phyloP scores from a whole-genome alignment of 2,329 filamentous ascomycete genomes.

The Paramyrothecium roridum region DNA sequence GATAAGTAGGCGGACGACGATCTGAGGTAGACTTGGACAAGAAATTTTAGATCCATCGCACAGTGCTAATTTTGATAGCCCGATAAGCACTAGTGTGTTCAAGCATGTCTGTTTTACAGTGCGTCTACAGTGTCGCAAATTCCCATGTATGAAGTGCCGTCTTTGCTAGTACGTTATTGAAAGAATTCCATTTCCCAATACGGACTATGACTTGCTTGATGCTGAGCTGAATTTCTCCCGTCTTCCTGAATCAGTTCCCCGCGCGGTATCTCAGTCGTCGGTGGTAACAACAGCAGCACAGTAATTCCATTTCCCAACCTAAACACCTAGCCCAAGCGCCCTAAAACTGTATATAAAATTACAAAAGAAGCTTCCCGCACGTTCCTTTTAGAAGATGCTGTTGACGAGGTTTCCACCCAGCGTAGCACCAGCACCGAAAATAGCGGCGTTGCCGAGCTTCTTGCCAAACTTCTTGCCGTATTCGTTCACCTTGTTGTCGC shows the following conservation, averaged over 20 bases:
- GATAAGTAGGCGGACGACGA: not conserved
- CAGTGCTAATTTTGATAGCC: not conserved
- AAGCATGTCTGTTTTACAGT: too few species aligned
- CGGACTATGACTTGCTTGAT: too few species aligned
- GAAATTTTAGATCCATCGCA: not conserved
- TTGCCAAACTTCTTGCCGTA: constrained; percentile 94
- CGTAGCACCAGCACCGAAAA: constrained; percentile 90
- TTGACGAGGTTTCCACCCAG: constrained; percentile 89
- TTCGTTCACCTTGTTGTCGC: constrained; percentile 62
- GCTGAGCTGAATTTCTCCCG: too few species aligned
- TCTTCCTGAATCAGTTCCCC: too few species aligned
- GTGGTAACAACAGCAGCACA: too few species aligned
- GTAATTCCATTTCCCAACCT: not conserved
- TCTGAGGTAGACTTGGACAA: not conserved
- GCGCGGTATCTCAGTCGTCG: too few species aligned
- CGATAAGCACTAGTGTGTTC: too few species aligned
- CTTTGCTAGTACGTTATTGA: too few species aligned
- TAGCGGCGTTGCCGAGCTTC: constrained; percentile 77
- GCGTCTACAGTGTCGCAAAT: too few species aligned
- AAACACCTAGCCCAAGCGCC: not conserved
- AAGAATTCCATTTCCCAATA: too few species aligned
- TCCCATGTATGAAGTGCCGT: too few species aligned
- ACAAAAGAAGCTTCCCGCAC: not conserved
- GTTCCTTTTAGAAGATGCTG: constrained; percentile 69
- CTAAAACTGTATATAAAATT: not conserved